Evolutionary conservation across 306 rosid species (phyloP).

Genomic region (Pyrus communis): DNA sequence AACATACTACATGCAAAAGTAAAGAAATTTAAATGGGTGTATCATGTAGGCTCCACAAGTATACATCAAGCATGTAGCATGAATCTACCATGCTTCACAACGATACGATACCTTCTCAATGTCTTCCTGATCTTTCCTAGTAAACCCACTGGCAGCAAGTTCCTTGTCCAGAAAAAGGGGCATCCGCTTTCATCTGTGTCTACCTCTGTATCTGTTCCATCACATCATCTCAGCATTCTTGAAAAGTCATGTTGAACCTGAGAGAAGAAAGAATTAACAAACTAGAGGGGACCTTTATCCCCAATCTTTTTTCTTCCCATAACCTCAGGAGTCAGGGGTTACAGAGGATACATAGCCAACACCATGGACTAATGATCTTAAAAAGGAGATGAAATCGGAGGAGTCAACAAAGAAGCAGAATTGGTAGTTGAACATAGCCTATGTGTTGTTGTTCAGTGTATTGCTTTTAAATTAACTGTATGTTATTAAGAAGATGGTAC

Average conservation of each 20-base stretch:
- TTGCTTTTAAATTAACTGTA: neutral
- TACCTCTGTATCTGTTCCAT: conserved; percentile 10
- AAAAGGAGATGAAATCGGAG: neutral
- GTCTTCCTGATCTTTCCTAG: conserved; percentile 44
- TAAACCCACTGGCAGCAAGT: neutral
- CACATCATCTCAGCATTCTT: conserved; percentile 32
- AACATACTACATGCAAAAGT: no score
- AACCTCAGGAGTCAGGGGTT: neutral
- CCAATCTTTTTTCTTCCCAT: neutral
- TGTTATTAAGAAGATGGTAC: no score
- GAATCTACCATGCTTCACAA: conserved; percentile 1
- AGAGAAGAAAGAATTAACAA: conserved; percentile 16
- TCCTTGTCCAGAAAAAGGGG: neutral
- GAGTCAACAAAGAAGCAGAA: neutral
- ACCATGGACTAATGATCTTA: neutral
- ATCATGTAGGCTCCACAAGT: neutral
- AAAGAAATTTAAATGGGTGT: no score
- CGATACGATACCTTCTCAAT: conserved; percentile 55
- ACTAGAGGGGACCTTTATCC: neutral
- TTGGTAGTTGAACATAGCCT: neutral
- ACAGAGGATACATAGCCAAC: neutral
- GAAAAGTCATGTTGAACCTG: conserved; percentile 70
- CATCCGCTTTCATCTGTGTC: neutral
- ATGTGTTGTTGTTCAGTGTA: neutral
- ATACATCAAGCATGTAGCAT: neutral